phyloP scores from a whole-genome alignment of 176 grass and related monocot species.

The Carex scoparia region DNA sequence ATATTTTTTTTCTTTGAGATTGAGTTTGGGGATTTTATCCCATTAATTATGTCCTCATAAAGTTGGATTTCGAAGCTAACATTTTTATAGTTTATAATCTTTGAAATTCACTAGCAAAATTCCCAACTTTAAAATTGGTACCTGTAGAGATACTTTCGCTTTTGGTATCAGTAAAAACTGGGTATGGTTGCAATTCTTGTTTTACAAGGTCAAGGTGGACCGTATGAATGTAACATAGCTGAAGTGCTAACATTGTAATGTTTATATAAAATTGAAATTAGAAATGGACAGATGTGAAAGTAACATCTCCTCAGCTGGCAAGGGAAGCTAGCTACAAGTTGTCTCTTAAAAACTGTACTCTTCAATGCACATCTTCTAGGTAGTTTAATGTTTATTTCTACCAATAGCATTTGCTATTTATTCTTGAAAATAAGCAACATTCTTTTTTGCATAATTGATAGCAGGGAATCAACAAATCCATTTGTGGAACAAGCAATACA shows the following conservation, averaged over 20 bases:
- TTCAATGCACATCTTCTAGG: slow-evolving; percentile 70
- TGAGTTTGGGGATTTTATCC: neutral
- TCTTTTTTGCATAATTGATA: slow-evolving; percentile 10
- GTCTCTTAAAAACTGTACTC: slow-evolving; percentile 56
- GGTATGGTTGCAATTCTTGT: neutral
- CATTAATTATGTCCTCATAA: neutral
- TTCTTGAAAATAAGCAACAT: neutral
- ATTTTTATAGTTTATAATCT: neutral
- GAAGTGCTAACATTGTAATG: neutral
- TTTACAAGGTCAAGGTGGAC: neutral
- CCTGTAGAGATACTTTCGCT: neutral
- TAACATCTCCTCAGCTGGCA: slow-evolving; percentile 78
- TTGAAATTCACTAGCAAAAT: neutral
- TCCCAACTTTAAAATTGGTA: neutral
- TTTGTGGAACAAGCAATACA: slow-evolving; percentile 97
- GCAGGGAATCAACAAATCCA: slow-evolving; percentile 59
- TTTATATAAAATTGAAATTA: slow-evolving; percentile 25
- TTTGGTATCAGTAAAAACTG: neutral
- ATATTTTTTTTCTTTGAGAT: neutral
- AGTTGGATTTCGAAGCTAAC: neutral
- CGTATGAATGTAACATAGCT: neutral
- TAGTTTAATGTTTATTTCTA: slow-evolving; percentile 8
- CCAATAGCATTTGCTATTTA: slow-evolving; percentile 10
- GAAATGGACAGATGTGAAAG: slow-evolving; percentile 86
- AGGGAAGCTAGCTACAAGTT: slow-evolving; percentile 70